phyloP scores from a whole-genome alignment of 129 eudicot species.

The Centrapalus pauciflorus region DNA sequence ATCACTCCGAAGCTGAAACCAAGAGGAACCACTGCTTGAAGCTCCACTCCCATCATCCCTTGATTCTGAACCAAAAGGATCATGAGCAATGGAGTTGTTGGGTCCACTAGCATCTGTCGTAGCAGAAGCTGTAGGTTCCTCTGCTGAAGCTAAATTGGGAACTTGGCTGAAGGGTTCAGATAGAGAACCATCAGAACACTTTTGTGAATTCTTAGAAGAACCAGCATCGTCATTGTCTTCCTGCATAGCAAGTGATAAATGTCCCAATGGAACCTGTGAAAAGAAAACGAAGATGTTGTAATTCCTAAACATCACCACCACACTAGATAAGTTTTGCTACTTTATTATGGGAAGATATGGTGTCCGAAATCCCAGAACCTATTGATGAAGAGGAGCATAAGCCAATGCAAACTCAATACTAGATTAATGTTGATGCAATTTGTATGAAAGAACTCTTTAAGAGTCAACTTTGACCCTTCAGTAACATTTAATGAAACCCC shows the following conservation, averaged over 20 bases:
- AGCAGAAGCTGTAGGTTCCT: conserved; percentile 27
- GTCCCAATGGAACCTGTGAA: conserved; percentile 41
- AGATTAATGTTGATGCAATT: background rate
- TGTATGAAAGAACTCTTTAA: background rate
- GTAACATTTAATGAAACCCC: background rate
- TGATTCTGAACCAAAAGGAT: conserved; percentile 37
- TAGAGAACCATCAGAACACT: conserved; percentile 24
- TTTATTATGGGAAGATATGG: background rate
- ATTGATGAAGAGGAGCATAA: background rate
- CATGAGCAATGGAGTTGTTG: conserved; percentile 23
- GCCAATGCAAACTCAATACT: background rate
- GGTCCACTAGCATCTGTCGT: conserved; percentile 25
- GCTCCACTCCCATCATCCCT: conserved; percentile 68
- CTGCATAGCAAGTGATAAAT: conserved; percentile 27
- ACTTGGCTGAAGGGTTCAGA: conserved; percentile 27
- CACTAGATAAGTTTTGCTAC: conserved; percentile 1
- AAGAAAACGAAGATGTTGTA: conserved; percentile 7
- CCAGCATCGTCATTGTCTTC: conserved; percentile 15
- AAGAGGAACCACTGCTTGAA: conserved; percentile 92
- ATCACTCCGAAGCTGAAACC: conserved; percentile 83
- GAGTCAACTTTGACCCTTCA: too few relatives aligned
- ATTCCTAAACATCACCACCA: background rate
- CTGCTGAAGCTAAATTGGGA: conserved; percentile 27
- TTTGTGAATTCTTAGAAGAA: conserved; percentile 21
- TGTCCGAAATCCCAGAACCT: background rate